Evolutionary conservation across 768 basidiomycete genomes (phyloP).

Genomic region (Hygrophorus russula): DNA sequence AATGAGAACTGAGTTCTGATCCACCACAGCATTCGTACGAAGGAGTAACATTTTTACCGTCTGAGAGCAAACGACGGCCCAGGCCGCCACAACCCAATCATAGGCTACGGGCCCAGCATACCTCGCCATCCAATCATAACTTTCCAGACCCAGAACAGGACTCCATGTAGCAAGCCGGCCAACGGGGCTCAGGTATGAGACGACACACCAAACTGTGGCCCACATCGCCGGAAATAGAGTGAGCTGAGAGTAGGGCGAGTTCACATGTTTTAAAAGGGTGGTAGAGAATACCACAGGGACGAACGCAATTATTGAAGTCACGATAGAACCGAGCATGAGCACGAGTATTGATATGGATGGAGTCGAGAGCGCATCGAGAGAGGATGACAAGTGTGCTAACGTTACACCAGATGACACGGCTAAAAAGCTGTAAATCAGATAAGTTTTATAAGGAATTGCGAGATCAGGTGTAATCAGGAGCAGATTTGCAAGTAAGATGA

Average conservation of each 20-base stretch:
- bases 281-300: conserved; percentile 27
- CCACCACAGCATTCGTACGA: conserved; percentile 19
- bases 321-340: conserved; percentile 27
- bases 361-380: conserved; percentile 45
- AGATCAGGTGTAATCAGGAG: no score
- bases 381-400: conserved; percentile 30
- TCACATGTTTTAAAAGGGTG: conserved; percentile 19
- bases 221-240: conserved; percentile 61
- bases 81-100: conserved; percentile 70
- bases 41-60: conserved; percentile 47
- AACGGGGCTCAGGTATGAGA: conserved; percentile 49
- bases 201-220: conserved; percentile 46
- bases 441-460: no score
- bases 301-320: conserved; percentile 35
- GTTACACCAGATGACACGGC: conserved; percentile 29
- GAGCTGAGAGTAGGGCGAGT: conserved; percentile 30
- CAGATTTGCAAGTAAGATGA: conserved; percentile 10
- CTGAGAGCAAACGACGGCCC: conserved; percentile 58
- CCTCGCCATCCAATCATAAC: conserved; percentile 57
- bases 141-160: conserved; percentile 37
- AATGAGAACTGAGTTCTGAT: conserved; percentile 4
- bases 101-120: conserved; percentile 45
- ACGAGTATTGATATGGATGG: conserved; percentile 34
- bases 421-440: no score
- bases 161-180: conserved; percentile 69